Base-by-base conservation (phyloP, 2,329 filamentous ascomycete genomes). In the Rutstroemia sp. region DNA sequence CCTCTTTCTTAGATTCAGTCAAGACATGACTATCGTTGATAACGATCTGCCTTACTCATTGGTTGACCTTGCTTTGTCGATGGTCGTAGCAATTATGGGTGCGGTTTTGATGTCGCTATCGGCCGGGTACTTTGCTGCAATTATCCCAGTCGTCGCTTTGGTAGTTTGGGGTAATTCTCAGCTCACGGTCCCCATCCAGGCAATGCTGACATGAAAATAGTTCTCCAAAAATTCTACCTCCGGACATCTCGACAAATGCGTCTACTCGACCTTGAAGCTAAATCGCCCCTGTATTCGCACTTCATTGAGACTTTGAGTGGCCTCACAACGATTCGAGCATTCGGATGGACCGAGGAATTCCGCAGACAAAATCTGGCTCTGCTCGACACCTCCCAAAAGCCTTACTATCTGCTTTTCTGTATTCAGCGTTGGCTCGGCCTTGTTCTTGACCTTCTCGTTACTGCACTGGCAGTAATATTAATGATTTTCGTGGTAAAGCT, bases 351-450 rank as follows among this genome's bases (percentile, higher is more conserved):
- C 4, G 39, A 59, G 16, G 39, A 54, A 14, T 57, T 54, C 19
- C 37, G 48, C 16, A 54, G 58, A 9, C 48, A 58, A 58, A 81
- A 79, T 55, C 67, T 76, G 16, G 59, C 62, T 4, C 71, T 80
- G 0, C 69, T 85, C 1, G 78, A 84, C 58, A 68, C 68, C 5
- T 81, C 80, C 0, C 82, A 84, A 60, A 70, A 73, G 27, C 80
- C 81, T 0, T 80, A 78, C 55, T 85, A 85, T 61, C 72, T 83
- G 0, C 71, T 84, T 6, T 78, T 75, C 57, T 76, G 77, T 48
- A 75, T 82, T 2, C 82, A 85, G 64, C 73, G 78, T 23, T 84
- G 81, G 81, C 72, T 84, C 0, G 71, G 66, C 0, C 70, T 84
- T 0, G 73, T 75, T 0, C 54, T 67, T 0, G 63, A 65, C 41